Conservation (phyloP, 345 rosid species). For the Anastatica hierochuntica region DNA sequence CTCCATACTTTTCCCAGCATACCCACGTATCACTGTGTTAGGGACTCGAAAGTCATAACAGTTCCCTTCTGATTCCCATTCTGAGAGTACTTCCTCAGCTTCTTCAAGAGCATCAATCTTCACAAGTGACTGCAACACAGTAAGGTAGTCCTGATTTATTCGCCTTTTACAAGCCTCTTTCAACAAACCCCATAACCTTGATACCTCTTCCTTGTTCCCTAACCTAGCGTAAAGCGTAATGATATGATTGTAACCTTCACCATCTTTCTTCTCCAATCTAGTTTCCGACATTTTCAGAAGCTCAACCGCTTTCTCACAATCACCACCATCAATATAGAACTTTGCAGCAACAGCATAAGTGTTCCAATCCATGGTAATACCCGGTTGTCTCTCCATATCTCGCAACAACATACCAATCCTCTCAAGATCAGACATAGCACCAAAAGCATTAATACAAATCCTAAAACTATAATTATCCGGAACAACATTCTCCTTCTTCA, state of each 20-base stretch:
- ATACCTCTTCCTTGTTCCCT: constrained; percentile 49
- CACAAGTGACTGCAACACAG: constrained; percentile 54
- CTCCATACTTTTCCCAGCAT: constrained; percentile 26
- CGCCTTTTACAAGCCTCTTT: constrained; percentile 51
- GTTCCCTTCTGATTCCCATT: constrained; percentile 69
- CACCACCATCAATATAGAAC: constrained; percentile 51
- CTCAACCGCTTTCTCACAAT: constrained; percentile 35
- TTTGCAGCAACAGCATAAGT: constrained; percentile 69
- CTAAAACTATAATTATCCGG: constrained; percentile 83
- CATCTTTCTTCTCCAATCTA: constrained; percentile 56
- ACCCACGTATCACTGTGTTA: constrained; percentile 34
- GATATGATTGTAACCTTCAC: constrained; percentile 55
- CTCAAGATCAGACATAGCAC: constrained; percentile 43
- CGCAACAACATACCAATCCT: constrained; percentile 42
- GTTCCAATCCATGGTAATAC: constrained; percentile 69
- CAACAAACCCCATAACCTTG: constrained; percentile 60
- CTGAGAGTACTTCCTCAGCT: constrained; percentile 50
- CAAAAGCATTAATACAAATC: constrained; percentile 65
- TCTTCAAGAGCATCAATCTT: constrained; percentile 56
- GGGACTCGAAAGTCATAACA: constrained; percentile 54
- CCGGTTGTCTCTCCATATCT: constrained; percentile 60
- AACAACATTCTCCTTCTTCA: constrained; percentile 47
- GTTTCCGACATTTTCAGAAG: constrained; percentile 52
- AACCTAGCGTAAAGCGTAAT: constrained; percentile 63
- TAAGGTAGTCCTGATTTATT: constrained; percentile 57